Evolutionary conservation across 305 asterid genomes (phyloP).

Genomic region (Nicotiana rustica): DNA sequence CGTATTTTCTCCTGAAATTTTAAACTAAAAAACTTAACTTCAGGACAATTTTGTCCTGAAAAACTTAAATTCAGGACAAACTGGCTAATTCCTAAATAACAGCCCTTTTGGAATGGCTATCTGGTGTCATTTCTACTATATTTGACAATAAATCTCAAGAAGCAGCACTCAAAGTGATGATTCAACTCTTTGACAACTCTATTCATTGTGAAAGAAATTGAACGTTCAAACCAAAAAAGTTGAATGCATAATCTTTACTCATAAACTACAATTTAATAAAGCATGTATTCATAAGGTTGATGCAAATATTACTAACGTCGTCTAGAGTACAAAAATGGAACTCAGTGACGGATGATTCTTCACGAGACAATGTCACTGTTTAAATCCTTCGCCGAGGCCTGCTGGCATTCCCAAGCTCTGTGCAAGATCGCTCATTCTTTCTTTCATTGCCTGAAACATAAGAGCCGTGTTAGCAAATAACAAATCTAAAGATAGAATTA

Average conservation of each 20-base stretch:
- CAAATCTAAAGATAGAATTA: not conserved
- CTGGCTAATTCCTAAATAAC: too few species aligned
- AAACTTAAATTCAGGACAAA: too few species aligned
- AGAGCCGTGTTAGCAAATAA: not conserved
- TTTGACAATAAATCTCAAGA: too few species aligned
- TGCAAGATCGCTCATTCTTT: constrained; percentile 90
- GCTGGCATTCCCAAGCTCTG: constrained; percentile 98
- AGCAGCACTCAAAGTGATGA: not conserved
- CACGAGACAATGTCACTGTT: constrained; percentile 34
- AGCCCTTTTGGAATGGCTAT: too few species aligned
- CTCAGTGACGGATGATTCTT: constrained; percentile 3
- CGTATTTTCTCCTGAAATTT: too few species aligned
- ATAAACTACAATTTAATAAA: not conserved
- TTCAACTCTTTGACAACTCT: not conserved
- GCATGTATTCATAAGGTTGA: not conserved
- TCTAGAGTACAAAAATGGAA: constrained; percentile 36
- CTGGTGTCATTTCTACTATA: too few species aligned
- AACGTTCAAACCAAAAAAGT: not conserved
- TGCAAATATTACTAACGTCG: not conserved
- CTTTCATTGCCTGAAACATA: constrained; percentile 86
- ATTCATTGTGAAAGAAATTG: not conserved
- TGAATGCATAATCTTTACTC: not conserved
- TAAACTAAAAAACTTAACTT: too few species aligned
- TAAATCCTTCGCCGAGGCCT: constrained; percentile 48
- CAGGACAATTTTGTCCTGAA: too few species aligned